Evolutionary conservation across 495 filamentous ascomycete genomes (phyloP), one percentile per base, ranked within the genome.

Genomic region (Penicillium atrosanguineum): DNA sequence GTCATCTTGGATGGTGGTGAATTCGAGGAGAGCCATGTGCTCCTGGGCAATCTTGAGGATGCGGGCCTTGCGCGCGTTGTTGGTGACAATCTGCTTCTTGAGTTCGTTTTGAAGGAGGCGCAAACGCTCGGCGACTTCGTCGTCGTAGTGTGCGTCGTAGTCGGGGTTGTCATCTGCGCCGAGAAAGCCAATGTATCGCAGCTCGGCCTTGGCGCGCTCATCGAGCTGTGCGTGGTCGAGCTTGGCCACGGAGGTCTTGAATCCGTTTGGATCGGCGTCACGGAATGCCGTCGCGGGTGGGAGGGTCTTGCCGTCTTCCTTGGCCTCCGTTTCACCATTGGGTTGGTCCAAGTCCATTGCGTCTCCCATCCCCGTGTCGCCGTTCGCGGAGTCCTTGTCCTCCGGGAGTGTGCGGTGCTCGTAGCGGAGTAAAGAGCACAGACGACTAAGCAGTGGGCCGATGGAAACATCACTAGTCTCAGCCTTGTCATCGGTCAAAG

Each of bases 1-100:
- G 67, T 97, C 94, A 62, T 99, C 94, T 53, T 93, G 85, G 63
- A 99, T 99, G 57, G 91, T 97, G 60, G 83, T 85, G 72, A 95
- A 99, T 67, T 99, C 94, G 59, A 97, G 94, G 67, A 89, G 82
- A 2, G 94, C 95, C 84, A 97, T 90, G 56, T 89, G 83, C 67
- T 95, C 93, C 58, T 90, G 87, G 3, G 92, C 87, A 18, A 96
- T 79, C 16, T 96, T 90, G 2, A 88, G 81, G 9, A 99, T 80
- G 15, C 93, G 79, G 6, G 88, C 81, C 66, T 97, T 97, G 56
- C 90, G 84, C 0, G 94, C 90, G 43, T 91, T 93, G 71, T 97
- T 97, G 59, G 87, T 69, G 41, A 96, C 83, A 54, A 84, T 85
- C 61, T 90, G 84, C 39, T 90, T 84, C 62, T 87, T 85, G 1